Conservation (phyloP, 768 basidiomycete species). For the Rubroboletus satanas region DNA sequence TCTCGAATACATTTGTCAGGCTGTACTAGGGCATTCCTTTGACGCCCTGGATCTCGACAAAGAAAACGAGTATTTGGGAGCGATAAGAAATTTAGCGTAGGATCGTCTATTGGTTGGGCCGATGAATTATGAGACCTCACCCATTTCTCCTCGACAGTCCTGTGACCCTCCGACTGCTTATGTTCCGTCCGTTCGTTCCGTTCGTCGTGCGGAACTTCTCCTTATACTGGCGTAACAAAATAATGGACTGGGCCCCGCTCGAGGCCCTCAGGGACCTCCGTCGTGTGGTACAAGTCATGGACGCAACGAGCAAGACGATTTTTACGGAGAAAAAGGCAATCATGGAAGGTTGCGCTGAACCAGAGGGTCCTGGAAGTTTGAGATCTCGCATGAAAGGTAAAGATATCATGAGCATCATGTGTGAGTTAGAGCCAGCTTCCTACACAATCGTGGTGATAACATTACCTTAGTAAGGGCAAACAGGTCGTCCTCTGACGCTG, state of each 20-base stretch:
- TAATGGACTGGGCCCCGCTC: constrained; percentile 33
- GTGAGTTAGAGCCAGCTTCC: constrained; percentile 21
- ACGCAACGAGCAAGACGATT: constrained; percentile 25
- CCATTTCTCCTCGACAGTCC: constrained; percentile 17
- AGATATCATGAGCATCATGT: constrained; percentile 40
- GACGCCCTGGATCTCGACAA: constrained; percentile 25
- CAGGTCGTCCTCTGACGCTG: constrained; percentile 24
- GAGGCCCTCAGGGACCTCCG: constrained; percentile 26
- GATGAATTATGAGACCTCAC: neutral
- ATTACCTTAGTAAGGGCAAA: constrained; percentile 33
- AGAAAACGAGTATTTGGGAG: constrained; percentile 27
- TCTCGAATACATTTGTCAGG: constrained; percentile 36
- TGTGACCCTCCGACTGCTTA: constrained; percentile 20
- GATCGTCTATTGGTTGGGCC: neutral
- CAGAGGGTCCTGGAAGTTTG: constrained; percentile 6
- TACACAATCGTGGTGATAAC: neutral
- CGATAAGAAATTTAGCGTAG: constrained; percentile 32
- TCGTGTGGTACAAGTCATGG: constrained; percentile 28
- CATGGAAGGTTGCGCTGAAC: constrained; percentile 11
- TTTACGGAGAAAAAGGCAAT: constrained; percentile 29
- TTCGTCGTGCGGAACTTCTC: constrained; percentile 29
- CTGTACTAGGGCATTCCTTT: constrained; percentile 33
- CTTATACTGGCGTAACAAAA: constrained; percentile 29
- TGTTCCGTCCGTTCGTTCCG: constrained; percentile 33
- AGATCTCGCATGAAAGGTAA: constrained; percentile 20